phyloP scores from a whole-genome alignment of 2,329 filamentous ascomycete species.

The Bretziella fagacearum region DNA sequence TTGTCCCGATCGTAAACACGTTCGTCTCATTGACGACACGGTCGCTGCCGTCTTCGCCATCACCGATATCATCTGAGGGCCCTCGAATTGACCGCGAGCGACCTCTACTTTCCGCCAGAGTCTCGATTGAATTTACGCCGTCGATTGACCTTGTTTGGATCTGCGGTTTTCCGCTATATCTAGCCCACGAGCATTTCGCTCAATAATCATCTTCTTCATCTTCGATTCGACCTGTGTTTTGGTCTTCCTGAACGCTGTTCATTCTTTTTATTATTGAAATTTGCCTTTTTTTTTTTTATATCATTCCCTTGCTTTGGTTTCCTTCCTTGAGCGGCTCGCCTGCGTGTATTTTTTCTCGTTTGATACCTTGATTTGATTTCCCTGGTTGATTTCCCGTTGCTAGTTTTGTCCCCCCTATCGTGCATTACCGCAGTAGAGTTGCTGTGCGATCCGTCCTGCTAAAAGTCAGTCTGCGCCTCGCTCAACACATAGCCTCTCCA shows the following conservation, averaged over 20 bases:
- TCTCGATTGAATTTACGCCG: background rate
- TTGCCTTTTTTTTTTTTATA: slow-evolving; percentile 14
- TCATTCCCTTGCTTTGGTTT: background rate
- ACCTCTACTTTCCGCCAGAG: background rate
- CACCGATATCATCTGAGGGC: background rate
- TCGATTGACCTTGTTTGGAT: background rate
- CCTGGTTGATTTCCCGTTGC: background rate
- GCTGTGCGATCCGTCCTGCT: background rate
- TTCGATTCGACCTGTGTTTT: background rate
- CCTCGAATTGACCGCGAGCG: background rate
- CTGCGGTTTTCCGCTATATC: background rate
- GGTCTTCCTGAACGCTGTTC: background rate
- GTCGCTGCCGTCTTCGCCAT: background rate
- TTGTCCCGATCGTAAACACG: background rate
- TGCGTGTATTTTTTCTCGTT: slow-evolving; percentile 1
- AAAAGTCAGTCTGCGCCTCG: too few species aligned
- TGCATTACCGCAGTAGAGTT: background rate
- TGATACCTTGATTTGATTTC: slow-evolving; percentile 2
- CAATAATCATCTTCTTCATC: background rate
- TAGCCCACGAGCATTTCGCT: background rate
- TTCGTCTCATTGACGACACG: background rate
- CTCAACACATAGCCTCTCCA: too few species aligned
- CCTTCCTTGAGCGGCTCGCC: background rate
- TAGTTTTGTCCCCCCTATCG: background rate
- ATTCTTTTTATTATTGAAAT: slow-evolving; percentile 5